Base-by-base conservation (phyloP, 495 filamentous ascomycete species). In the Tuber aestivum region DNA sequence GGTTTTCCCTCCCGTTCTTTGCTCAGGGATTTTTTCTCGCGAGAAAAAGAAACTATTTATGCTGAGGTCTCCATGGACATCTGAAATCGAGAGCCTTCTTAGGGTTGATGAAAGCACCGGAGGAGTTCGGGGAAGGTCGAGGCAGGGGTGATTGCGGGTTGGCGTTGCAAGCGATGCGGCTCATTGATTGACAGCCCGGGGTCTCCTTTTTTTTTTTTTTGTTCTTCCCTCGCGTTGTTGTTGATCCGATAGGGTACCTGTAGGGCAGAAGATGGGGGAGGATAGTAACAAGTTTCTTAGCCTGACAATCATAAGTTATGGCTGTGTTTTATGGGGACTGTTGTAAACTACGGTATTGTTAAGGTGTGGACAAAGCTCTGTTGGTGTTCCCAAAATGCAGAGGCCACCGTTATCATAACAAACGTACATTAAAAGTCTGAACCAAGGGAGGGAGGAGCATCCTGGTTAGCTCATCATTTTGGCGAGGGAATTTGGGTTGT, bases 31-130 rank as follows among this genome's bases (percentile, higher is more conserved):
- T 65, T 61, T 32, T 4, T 61, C 32, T 8, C 10, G 50, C 12
- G 56, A 35, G 56, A 35, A 65, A 65, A 65, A 65, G 56, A 65
- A 65, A 65, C 35, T 65, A 35, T 65, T 35, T 35, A 32, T 14
- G 50, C 23, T 56, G 50, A 56, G n/a, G 50, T 27, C 50, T n/a
- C 50, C 50, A 65, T 35, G 56, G 56, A 65, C 56, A 65, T 65
- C 56, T 35, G 56, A 65, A 65, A 65, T 65, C 27, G 5, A 32
- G 56, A 27, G 56, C 16, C 8, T 18, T 65, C 14, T 27, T 35
- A 35, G 56, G 56, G 32, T 32, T 35, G 56, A 7, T 65, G 27
- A 35, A 65, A 65, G 56, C 56, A 35, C 27, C 3, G 56, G 56
- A 35, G 56, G 16, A 12, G 27, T 8, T 65, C 10, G 56, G 27